Conservation (phyloP, 2,329 filamentous ascomycete genomes). For the Penicillium verrucosum region DNA sequence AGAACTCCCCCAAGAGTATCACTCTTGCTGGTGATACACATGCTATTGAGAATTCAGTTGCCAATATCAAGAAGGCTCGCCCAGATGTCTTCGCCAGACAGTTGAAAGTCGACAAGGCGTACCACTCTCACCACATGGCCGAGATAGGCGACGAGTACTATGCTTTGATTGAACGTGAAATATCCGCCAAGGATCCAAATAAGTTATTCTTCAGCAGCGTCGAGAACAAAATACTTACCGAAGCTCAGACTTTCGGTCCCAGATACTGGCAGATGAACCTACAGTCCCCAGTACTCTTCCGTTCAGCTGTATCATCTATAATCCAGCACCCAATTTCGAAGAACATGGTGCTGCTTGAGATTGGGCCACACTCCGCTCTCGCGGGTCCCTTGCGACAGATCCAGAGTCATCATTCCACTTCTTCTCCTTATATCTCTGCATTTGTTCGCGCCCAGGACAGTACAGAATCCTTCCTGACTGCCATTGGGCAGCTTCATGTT, state of each 20-base stretch:
- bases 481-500: background rate
- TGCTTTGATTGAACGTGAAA: background rate
- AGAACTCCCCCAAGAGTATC: conserved; percentile 13
- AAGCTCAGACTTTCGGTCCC: background rate
- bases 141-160: conserved; percentile 11
- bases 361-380: conserved; percentile 39
- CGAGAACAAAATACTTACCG: background rate
- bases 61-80: background rate
- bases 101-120: conserved; percentile 16
- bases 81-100: conserved; percentile 7
- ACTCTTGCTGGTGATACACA: conserved; percentile 17
- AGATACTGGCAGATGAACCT: conserved; percentile 24
- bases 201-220: conserved; percentile 17
- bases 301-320: conserved; percentile 10
- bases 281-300: conserved; percentile 22
- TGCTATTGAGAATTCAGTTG: background rate
- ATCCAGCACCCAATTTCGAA: background rate
- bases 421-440: conserved; percentile 5
- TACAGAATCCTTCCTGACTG: background rate
- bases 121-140: conserved; percentile 22
- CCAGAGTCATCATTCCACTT: background rate
- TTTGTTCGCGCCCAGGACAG: conserved; percentile 4
- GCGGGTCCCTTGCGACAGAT: conserved; percentile 29
- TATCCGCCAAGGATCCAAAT: conserved; percentile 1
- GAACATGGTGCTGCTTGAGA: conserved; percentile 26